phyloP scores from a whole-genome alignment of 768 basidiomycete genomes.

The Psilocybe azurescens region DNA sequence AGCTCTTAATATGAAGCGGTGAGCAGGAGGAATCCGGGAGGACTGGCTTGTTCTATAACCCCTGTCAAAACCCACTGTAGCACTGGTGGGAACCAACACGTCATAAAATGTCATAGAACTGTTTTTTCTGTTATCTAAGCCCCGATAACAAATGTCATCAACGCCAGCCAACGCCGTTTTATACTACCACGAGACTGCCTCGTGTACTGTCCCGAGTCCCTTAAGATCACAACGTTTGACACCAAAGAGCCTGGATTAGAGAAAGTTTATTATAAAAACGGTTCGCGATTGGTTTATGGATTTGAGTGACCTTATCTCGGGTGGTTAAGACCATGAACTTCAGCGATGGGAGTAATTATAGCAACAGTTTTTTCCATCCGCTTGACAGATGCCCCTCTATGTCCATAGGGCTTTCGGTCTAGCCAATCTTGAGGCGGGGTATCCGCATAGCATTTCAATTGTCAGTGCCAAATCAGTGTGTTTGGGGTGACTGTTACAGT shows the following conservation, averaged over 20 bases:
- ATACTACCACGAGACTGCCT: conserved; percentile 17
- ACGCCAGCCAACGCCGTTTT: neutral
- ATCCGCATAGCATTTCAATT: conserved; percentile 2
- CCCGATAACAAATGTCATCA: neutral
- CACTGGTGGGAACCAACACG: neutral
- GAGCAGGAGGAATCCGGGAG: neutral
- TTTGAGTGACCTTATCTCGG: conserved; percentile 2
- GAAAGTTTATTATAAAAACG: conserved; percentile 2
- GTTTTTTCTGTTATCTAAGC: conserved; percentile 3
- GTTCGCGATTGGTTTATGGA: conserved; percentile 9
- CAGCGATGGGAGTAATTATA: neutral
- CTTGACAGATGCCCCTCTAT: conserved; percentile 10
- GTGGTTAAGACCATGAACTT: neutral
- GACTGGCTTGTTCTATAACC: neutral
- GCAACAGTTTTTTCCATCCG: neutral
- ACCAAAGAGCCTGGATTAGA: conserved; percentile 8
- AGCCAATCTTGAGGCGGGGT: conserved; percentile 6
- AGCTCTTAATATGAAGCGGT: too few species aligned
- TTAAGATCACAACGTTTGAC: conserved; percentile 13
- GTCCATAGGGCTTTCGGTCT: neutral
- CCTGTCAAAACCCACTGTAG: neutral
- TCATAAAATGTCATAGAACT: neutral
- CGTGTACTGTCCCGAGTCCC: conserved; percentile 16
- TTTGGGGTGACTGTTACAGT: conserved; percentile 10
- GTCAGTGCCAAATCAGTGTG: neutral